These are phyloP conservation scores for Pleurotus tuber-regium DNA, from an alignment of 768 basidiomycete genomes.

Conservation along the genomic window DNA sequence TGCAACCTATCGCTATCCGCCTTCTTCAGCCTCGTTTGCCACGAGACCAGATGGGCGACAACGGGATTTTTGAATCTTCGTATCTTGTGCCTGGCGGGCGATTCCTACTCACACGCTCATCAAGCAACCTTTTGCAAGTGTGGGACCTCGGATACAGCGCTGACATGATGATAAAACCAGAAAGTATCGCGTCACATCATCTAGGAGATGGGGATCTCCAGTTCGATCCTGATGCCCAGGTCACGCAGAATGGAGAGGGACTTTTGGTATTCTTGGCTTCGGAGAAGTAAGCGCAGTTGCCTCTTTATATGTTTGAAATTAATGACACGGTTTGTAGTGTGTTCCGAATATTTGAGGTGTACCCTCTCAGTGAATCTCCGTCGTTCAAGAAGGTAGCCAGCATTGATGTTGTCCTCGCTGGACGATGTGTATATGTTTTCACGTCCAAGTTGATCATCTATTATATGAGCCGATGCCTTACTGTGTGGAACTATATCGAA, in stretches of 20 bases:
- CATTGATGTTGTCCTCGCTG: not conserved
- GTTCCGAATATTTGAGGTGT: constrained; percentile 10
- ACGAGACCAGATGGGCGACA: constrained; percentile 4
- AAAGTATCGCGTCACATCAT: constrained; percentile 12
- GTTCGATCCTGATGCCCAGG: constrained; percentile 10
- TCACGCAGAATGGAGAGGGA: constrained; percentile 11
- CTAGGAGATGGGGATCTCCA: not conserved
- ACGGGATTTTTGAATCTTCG: constrained; percentile 11
- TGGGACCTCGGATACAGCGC: constrained; percentile 27
- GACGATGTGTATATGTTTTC: constrained; percentile 8
- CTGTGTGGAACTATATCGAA: constrained; percentile 11
- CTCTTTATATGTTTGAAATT: not conserved
- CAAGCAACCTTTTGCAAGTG: constrained; percentile 17
- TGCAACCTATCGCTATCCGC: constrained; percentile 14
- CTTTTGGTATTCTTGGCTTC: constrained; percentile 12
- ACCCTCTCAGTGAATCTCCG: constrained; percentile 2
- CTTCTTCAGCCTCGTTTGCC: constrained; percentile 15
- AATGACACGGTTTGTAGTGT: not conserved
- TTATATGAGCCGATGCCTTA: constrained; percentile 1
- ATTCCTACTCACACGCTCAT: constrained; percentile 22
- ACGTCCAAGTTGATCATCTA: constrained; percentile 7
- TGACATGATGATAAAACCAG: constrained; percentile 16
- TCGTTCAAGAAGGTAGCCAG: constrained; percentile 6
- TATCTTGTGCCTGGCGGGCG: constrained; percentile 30
- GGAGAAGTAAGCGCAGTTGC: not conserved